A percentile compares a stretch with the other conserved stretches of the same genome.
phyloP scores from a whole-genome alignment of 768 basidiomycete genomes.

The Boletus sp. region DNA sequence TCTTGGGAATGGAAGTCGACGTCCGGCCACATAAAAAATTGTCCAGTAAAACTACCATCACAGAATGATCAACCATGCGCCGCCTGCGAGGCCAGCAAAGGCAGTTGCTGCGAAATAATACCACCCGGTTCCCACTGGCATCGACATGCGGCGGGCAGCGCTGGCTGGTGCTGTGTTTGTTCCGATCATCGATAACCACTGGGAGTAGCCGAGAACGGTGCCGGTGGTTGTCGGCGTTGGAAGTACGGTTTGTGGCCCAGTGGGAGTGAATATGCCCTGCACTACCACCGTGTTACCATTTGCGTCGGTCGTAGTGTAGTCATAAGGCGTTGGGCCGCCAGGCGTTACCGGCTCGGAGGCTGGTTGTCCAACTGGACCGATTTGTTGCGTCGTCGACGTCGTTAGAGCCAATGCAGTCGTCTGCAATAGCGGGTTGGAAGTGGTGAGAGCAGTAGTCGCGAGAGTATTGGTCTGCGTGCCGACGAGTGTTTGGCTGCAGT shows the following conservation, averaged over 20 bases:
- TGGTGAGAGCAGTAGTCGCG: constrained; percentile 9
- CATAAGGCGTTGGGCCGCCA: constrained; percentile 47
- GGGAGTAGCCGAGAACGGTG: constrained; percentile 26
- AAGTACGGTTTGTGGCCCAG: constrained; percentile 27
- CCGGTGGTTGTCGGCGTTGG: constrained; percentile 28
- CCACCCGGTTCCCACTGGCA: constrained; percentile 23
- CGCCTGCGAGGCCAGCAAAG: constrained; percentile 25
- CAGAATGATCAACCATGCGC: constrained; percentile 31
- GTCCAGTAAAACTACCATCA: constrained; percentile 16
- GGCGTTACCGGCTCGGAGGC: constrained; percentile 35
- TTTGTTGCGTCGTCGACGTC: constrained; percentile 17
- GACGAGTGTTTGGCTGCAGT: constrained; percentile 12
- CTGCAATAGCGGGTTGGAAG: constrained; percentile 14
- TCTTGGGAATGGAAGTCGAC: not conserved
- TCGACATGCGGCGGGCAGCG: constrained; percentile 22
- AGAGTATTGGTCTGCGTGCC: constrained; percentile 4
- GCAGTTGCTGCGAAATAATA: constrained; percentile 25
- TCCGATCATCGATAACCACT: constrained; percentile 30
- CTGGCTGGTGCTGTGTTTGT: constrained; percentile 28
- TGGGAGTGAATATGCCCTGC: constrained; percentile 32
- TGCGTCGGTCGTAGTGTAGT: constrained; percentile 46
- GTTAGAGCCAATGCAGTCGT: constrained; percentile 22
- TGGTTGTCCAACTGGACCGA: constrained; percentile 52
- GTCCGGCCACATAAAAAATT: constrained; percentile 1
- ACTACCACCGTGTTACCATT: constrained; percentile 21